Percentiles rank a stretch among this genome's conserved stretches.
Conservation (phyloP, 768 basidiomycete species). For the Agrocybe chaxingu region DNA sequence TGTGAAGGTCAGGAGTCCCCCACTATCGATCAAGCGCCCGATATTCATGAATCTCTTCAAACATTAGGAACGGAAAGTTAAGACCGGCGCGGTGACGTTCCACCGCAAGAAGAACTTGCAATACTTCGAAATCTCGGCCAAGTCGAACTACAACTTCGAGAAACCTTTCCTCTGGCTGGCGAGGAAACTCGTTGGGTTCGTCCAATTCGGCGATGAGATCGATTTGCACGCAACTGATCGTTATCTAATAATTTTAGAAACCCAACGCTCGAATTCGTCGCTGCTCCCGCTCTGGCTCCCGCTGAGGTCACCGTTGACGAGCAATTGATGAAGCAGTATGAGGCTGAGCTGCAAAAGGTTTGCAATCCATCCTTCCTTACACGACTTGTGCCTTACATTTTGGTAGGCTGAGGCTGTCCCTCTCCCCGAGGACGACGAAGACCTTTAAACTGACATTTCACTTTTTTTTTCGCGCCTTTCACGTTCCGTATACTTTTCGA, state of each 20-base stretch:
- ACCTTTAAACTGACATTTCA: slow-evolving; percentile 47
- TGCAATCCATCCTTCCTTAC: slow-evolving; percentile 13
- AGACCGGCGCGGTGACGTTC: slow-evolving; percentile 98
- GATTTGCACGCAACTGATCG: slow-evolving; percentile 2
- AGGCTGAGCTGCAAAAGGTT: slow-evolving; percentile 70
- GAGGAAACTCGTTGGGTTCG: slow-evolving; percentile 94
- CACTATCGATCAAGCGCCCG: slow-evolving; percentile 3
- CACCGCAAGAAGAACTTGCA: slow-evolving; percentile 99
- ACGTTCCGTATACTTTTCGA: slow-evolving; percentile 1
- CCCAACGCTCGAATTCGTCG: slow-evolving; percentile 87
- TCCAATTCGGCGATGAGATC: slow-evolving; percentile 11
- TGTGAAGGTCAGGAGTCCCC: slow-evolving; percentile 73
- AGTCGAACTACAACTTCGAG: slow-evolving; percentile 99
- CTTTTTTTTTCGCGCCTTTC: slow-evolving; percentile 13
- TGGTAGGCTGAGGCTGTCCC: slow-evolving; percentile 83
- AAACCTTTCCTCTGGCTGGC: slow-evolving; percentile 99
- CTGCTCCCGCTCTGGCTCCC: slow-evolving; percentile 92
- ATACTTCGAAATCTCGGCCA: slow-evolving; percentile 99
- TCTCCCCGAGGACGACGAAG: slow-evolving; percentile 97
- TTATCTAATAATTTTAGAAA: slow-evolving; percentile 49
- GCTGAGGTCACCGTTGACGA: slow-evolving; percentile 88
- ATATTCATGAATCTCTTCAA: slow-evolving; percentile 5
- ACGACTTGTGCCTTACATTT: slow-evolving; percentile 4
- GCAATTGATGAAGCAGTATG: slow-evolving; percentile 75
- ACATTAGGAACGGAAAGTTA: slow-evolving; percentile 95